phyloP scores from a whole-genome alignment of 1,139 yeast genomes.

The Keqinozyma sinolaborantium region DNA sequence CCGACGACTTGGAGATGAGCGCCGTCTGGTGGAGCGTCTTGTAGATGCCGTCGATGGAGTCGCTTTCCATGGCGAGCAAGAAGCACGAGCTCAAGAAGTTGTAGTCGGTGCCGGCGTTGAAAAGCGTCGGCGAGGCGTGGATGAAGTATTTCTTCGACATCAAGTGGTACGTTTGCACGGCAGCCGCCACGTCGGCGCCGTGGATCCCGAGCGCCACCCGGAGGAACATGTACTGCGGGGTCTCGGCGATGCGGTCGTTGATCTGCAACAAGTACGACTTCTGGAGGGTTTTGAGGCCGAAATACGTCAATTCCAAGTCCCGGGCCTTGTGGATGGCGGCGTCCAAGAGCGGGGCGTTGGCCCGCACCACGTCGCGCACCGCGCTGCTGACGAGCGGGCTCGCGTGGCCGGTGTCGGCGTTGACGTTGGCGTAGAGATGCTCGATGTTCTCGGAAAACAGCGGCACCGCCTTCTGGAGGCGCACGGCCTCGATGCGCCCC shows the following conservation, averaged over 20 bases:
- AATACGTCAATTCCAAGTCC: slow-evolving; percentile 43
- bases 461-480: slow-evolving; percentile 26
- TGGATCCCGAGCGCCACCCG: slow-evolving; percentile 55
- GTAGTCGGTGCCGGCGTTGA: slow-evolving; percentile 49
- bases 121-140: slow-evolving; percentile 56
- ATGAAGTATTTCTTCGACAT: slow-evolving; percentile 52
- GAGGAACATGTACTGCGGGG: slow-evolving; percentile 50
- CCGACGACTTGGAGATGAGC: slow-evolving; percentile 54
- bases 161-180: slow-evolving; percentile 45
- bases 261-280: slow-evolving; percentile 42
- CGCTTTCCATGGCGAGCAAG: slow-evolving; percentile 54
- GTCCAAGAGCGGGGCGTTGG: slow-evolving; percentile 32
- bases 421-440: slow-evolving; percentile 15
- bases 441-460: slow-evolving; percentile 32
- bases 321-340: slow-evolving; percentile 30
- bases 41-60: slow-evolving; percentile 57
- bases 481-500: slow-evolving; percentile 38
- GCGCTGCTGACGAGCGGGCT: slow-evolving; percentile 11
- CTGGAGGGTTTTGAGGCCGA: slow-evolving; percentile 52
- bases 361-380: slow-evolving; percentile 26
- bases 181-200: slow-evolving; percentile 32
- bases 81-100: slow-evolving; percentile 53
- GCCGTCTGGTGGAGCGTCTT: slow-evolving; percentile 54
- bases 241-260: slow-evolving; percentile 36
- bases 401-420: slow-evolving; percentile 9